A percentile compares a stretch with the other conserved stretches of the same genome.
Evolutionary conservation across 2,329 filamentous ascomycete genomes (phyloP).

Genomic region (Beauveria sp.): DNA sequence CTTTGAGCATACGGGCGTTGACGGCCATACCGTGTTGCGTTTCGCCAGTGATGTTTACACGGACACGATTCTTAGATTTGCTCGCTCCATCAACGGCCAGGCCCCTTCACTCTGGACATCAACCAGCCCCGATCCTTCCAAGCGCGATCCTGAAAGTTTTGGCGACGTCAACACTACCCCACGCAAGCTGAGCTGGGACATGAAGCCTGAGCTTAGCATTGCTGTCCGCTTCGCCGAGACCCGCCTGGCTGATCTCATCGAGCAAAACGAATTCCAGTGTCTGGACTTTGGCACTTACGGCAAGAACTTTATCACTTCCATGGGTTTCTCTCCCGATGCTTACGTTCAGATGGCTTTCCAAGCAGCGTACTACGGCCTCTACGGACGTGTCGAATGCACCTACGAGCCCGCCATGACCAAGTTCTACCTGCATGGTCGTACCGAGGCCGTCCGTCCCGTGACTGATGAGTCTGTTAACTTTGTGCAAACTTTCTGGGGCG

Average conservation of each 20-base stretch:
- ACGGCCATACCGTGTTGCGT: constrained; percentile 91
- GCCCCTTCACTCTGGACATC: constrained; percentile 90
- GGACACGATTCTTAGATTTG: constrained; percentile 93
- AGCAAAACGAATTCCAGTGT: constrained; percentile 92
- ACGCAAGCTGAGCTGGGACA: constrained; percentile 96
- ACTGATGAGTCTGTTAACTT: constrained; percentile 80
- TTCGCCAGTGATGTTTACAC: constrained; percentile 97
- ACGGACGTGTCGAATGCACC: constrained; percentile 86
- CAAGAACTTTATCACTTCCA: constrained; percentile 95
- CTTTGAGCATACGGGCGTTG: constrained; percentile 96
- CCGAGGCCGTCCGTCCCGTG: constrained; percentile 84
- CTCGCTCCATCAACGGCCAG: constrained; percentile 88
- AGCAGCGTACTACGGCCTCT: constrained; percentile 93
- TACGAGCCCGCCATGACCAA: constrained; percentile 99
- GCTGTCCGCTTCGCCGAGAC: constrained; percentile 94
- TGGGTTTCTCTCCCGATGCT: constrained; percentile 94
- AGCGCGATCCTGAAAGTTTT: constrained; percentile 83
- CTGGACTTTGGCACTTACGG: constrained; percentile 85
- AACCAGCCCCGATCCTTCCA: constrained; percentile 82
- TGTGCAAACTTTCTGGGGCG: constrained; percentile 89
- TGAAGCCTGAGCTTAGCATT: constrained; percentile 84
- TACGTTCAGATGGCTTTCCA: constrained; percentile 99
- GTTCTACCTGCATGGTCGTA: constrained; percentile 83
- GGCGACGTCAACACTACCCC: constrained; percentile 90
- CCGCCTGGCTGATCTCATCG: constrained; percentile 83